Evolutionary conservation across 2,329 filamentous ascomycete genomes (phyloP).

Genomic region (Venturia carpophila): DNA sequence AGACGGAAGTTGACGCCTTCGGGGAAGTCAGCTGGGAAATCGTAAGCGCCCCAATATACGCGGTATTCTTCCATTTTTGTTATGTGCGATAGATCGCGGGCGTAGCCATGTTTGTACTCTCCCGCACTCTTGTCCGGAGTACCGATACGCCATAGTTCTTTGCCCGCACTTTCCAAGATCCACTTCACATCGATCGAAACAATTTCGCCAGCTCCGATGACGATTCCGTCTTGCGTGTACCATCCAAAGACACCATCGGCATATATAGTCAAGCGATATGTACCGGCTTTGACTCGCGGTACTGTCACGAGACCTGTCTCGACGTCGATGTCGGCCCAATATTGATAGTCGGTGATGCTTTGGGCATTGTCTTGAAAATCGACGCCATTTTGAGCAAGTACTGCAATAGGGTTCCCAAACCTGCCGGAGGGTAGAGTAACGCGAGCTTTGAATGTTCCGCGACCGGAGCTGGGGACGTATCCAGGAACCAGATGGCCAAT

Average conservation of each 20-base stretch:
- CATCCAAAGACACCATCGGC: constrained; percentile 56
- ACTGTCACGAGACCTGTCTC: constrained; percentile 43
- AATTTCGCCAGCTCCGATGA: constrained; percentile 36
- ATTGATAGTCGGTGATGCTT: constrained; percentile 51
- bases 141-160: constrained; percentile 55
- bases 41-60: constrained; percentile 54
- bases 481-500: constrained; percentile 52
- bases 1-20: constrained; percentile 51
- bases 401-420: constrained; percentile 43
- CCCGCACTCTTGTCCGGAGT: constrained; percentile 54
- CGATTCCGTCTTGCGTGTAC: constrained; percentile 46
- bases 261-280: constrained; percentile 56
- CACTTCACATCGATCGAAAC: constrained; percentile 38
- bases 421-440: constrained; percentile 47
- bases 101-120: constrained; percentile 53
- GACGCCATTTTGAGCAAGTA: constrained; percentile 45
- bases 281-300: constrained; percentile 48
- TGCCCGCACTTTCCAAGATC: constrained; percentile 48
- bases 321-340: constrained; percentile 49
- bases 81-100: constrained; percentile 41
- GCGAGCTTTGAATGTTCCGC: constrained; percentile 45
- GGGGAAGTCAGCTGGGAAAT: constrained; percentile 53
- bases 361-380: constrained; percentile 54
- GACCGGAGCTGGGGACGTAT: constrained; percentile 46
- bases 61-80: constrained; percentile 47